Evolutionary conservation across 1,284 basidiomycete genomes (phyloP), one percentile per base, ranked within the genome.

Genomic region (Trametes pubescens): DNA sequence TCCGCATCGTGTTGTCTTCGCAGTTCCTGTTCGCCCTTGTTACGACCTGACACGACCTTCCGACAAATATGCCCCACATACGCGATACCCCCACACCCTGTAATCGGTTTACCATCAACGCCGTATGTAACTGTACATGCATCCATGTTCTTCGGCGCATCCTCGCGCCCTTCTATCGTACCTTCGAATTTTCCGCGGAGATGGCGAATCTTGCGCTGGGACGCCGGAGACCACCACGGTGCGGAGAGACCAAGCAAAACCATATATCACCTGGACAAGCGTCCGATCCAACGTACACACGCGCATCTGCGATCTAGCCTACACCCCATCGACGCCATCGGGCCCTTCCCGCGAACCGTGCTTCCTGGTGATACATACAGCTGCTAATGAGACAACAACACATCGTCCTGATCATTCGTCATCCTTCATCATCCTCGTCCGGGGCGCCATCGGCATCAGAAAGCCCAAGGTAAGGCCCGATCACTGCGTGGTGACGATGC

Each of bases 401-500:
- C 14, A 11, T 5, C n/a, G 9, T 26, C 51, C 51, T 5, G 34
- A 11, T 55, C 26, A 24, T 43, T 32, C 29, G 6, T 18, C 38
- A 16, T 43, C 38, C 16, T 53, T 53, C 34, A 53, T 22, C 38
- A 22, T 21, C 32, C 14, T 5, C 34, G 6, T 26, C 21, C 37
- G 51, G 14, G 34, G 32, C 13, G 10, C 11, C 38, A 24, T 26
- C 10, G 21, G 22, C 52, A 40, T 40, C 37, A 40, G 38, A 54
- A 40, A n/a, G 26, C 43, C 13, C 53, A 32, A 32, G 29, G 40
- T 5, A 26, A 9, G 40, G 5, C 16, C 32, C 53, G 47, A 47
- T 71, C 59, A 80, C 69, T 86, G 84, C 16, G 75, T 85, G 46
- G 77, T 82, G 35, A 85, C 83, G 34, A 61, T 34, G 49, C 77